Evolutionary conservation across 2,329 filamentous ascomycete genomes (phyloP).

Genomic region (Claviceps capensis): DNA sequence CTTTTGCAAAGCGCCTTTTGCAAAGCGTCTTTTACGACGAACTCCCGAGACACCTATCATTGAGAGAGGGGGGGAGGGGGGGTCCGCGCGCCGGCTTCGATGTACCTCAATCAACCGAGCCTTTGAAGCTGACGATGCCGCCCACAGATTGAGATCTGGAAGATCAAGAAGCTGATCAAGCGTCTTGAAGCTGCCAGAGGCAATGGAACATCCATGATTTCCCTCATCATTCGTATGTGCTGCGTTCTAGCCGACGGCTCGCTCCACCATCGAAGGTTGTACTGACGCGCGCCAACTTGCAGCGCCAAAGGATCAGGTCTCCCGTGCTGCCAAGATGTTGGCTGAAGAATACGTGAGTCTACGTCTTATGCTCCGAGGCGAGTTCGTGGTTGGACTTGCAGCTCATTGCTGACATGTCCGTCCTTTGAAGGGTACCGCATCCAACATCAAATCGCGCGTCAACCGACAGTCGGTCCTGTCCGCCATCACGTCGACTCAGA

Average conservation of each 20-base stretch:
- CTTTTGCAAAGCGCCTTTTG: not conserved
- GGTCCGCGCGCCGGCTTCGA: not conserved
- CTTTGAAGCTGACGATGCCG: slow-evolving; percentile 4
- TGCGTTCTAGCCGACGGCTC: not conserved
- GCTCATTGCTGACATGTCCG: slow-evolving; percentile 9
- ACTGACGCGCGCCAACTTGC: slow-evolving; percentile 6
- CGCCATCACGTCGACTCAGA: slow-evolving; percentile 96
- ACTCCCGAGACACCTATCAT: not conserved
- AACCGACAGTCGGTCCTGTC: slow-evolving; percentile 96
- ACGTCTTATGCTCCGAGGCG: not conserved
- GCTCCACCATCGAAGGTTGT: not conserved
- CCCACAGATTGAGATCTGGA: slow-evolving; percentile 63
- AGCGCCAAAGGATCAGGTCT: slow-evolving; percentile 98
- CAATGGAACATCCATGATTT: slow-evolving; percentile 99
- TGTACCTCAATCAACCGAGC: not conserved
- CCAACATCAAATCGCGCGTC: slow-evolving; percentile 99
- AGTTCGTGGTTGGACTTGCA: slow-evolving; percentile 34
- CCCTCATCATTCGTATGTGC: slow-evolving; percentile 84
- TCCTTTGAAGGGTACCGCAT: slow-evolving; percentile 67
- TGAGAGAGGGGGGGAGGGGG: not conserved
- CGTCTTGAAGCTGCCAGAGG: slow-evolving; percentile 91
- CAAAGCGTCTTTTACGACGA: too few relatives aligned
- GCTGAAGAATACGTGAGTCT: slow-evolving; percentile 91
- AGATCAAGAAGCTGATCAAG: slow-evolving; percentile 99
- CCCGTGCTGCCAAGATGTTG: slow-evolving; percentile 96